Evolutionary conservation across 2,329 filamentous ascomycete species (phyloP), one percentile per base, ranked within the genome.

Genomic region (Hirsutella minnesotensis): DNA sequence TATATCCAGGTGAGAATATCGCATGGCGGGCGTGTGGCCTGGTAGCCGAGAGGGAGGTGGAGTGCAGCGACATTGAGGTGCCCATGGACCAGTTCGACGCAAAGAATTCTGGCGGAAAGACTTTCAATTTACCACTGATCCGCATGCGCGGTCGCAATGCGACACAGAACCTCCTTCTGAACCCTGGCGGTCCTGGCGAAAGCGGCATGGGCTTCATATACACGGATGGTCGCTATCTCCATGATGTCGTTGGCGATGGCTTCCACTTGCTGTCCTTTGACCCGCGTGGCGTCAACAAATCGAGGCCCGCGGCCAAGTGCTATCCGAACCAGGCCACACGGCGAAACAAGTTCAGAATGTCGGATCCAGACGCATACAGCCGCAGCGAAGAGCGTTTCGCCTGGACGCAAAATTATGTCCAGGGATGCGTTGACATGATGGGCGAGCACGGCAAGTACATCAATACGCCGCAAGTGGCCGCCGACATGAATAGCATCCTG

Each of bases 401-500:
- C 0, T 67, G 62, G 62, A 54, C 66, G 1, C 50, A 59, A 18
- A 69, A 67, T 44, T 63, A 57, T 39, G 67, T 58, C 3, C 55
- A 53, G 10, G 62, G 65, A 0, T 72, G 69, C 39, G 46, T 50
- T 4, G 67, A 72, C 10, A 67, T 55, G 2, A 66, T 65, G 59
- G 67, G 66, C 1, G 65, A 68, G 39, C 53, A 69, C 46, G 65
- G 61, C 3, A 48, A 47, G 8, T 70, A 71, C 46, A 54, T 71
- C 45, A 70, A 72, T 44, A 72, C 69, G 0, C 68, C 68, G 0
- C 68, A 72, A 50, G 68, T 67, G 1, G 70, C 67, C 9, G 66
- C 69, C 27, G 70, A 73, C 45, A 72, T 73, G 67, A 69, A 70
- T 47, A 63, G 55, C 12, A 70, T 72, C 22, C 53, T 72, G 1